A percentile compares a stretch with the other conserved stretches of the same genome.
These are phyloP conservation scores for Russula ochroleuca DNA, from an alignment of 768 basidiomycete species.

Conservation along the genomic window DNA sequence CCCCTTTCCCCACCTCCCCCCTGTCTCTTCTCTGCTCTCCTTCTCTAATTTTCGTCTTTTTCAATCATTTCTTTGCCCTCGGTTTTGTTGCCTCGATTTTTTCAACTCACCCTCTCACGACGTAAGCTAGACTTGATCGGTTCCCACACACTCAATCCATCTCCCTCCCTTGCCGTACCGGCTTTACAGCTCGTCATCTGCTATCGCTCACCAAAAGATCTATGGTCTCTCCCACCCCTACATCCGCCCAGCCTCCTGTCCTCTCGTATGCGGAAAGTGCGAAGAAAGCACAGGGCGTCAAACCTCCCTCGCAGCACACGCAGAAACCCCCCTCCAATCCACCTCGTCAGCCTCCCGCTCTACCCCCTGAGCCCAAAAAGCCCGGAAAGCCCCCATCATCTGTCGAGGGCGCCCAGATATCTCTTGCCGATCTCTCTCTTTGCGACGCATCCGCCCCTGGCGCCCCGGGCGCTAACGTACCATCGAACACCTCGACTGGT, in stretches of 20 bases:
- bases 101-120: background rate
- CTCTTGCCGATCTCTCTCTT: slow-evolving; percentile 15
- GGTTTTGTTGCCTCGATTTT: background rate
- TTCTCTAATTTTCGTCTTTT: background rate
- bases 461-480: slow-evolving; percentile 1
- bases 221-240: slow-evolving; percentile 35
- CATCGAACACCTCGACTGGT: background rate
- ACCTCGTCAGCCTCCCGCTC: slow-evolving; percentile 12
- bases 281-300: slow-evolving; percentile 39
- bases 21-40: background rate
- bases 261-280: slow-evolving; percentile 50
- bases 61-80: background rate
- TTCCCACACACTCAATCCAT: slow-evolving; percentile 20
- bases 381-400: slow-evolving; percentile 1
- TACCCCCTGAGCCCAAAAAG: slow-evolving; percentile 15
- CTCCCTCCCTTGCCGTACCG: slow-evolving; percentile 27
- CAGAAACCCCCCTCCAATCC: slow-evolving; percentile 20
- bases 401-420: slow-evolving; percentile 9
- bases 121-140: slow-evolving; percentile 18
- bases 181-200: slow-evolving; percentile 17
- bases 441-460: slow-evolving; percentile 9
- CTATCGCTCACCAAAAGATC: slow-evolving; percentile 31
- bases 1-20: background rate
- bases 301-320: slow-evolving; percentile 18
- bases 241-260: slow-evolving; percentile 36